Percentiles rank a stretch among this genome's conserved stretches.
Evolutionary conservation across 163 green algal genomes (phyloP).

Genomic region (Chlamydomonas reinhardtii): DNA sequence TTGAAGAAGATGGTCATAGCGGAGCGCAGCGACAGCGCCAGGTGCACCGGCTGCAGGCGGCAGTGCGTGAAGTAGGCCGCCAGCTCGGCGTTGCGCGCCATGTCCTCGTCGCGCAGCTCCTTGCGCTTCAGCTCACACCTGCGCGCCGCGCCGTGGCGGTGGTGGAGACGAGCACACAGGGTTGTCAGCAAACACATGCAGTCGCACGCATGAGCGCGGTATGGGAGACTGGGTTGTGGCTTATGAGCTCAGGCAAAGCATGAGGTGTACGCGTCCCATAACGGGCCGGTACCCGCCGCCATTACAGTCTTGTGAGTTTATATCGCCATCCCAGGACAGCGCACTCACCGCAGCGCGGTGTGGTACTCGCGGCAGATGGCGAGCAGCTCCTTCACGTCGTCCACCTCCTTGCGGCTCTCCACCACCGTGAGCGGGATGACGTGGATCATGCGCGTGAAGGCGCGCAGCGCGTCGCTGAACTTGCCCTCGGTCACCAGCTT

Average conservation of each 20-base stretch:
- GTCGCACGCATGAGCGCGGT: too few relatives aligned
- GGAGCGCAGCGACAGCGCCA: constrained; percentile 88
- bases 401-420: constrained; percentile 92
- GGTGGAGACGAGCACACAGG: too few relatives aligned
- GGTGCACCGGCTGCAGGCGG: constrained; percentile 94
- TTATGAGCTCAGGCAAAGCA: too few relatives aligned
- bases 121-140: constrained; percentile 90
- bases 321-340: too few relatives aligned
- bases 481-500: constrained; percentile 97
- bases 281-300: too few relatives aligned
- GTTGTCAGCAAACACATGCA: too few relatives aligned
- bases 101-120: constrained; percentile 78
- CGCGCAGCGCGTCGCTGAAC: constrained; percentile 93
- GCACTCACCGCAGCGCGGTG: constrained; percentile 82
- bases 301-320: too few relatives aligned
- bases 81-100: constrained; percentile 88
- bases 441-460: constrained; percentile 91
- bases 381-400: constrained; percentile 98
- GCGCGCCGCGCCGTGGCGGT: not conserved
- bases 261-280: too few relatives aligned
- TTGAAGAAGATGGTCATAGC: constrained; percentile 98
- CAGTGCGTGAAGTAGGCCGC: constrained; percentile 99
- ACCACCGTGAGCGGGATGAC: constrained; percentile 93
- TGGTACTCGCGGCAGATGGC: constrained; percentile 95
- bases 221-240: too few relatives aligned